A percentile compares a stretch with the other conserved stretches of the same genome.
phyloP scores from a whole-genome alignment of 345 rosid species.

The Eucalyptus dawsonii region DNA sequence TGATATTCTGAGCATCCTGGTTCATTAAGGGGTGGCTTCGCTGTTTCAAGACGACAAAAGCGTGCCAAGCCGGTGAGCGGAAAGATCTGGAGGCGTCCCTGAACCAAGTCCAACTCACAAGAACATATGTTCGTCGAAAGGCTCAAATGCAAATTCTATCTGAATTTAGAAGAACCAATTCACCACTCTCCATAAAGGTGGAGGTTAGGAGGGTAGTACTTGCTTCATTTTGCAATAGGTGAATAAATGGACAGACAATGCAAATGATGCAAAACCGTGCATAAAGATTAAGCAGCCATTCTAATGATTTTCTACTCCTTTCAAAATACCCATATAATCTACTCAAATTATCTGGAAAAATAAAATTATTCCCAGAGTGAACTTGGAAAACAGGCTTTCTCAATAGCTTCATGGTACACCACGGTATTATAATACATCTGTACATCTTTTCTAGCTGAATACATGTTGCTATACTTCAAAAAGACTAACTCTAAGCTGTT shows the following conservation, averaged over 20 bases:
- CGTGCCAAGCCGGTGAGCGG: not conserved
- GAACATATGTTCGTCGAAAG: not conserved
- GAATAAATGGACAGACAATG: not conserved
- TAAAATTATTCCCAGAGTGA: not conserved
- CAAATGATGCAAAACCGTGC: not conserved
- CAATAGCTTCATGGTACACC: not conserved
- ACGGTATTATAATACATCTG: not conserved
- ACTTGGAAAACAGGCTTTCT: not conserved
- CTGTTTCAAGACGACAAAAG: not conserved
- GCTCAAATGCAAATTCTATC: not conserved
- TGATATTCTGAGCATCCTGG: not conserved
- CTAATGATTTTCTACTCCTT: not conserved
- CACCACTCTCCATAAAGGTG: not conserved
- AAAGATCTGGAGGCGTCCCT: not conserved
- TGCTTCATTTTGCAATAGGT: not conserved
- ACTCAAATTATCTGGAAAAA: not conserved
- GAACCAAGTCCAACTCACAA: not conserved
- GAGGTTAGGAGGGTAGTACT: not conserved
- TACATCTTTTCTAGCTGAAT: not conserved
- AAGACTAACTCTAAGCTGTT: slow-evolving; percentile 11
- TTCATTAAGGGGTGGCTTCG: not conserved
- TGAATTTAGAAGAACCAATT: not conserved
- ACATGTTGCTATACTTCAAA: not conserved
- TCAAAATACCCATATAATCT: not conserved
- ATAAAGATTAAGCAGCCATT: not conserved